phyloP scores from a whole-genome alignment of 2,329 filamentous ascomycete species.

The Xylaria arbuscula region DNA sequence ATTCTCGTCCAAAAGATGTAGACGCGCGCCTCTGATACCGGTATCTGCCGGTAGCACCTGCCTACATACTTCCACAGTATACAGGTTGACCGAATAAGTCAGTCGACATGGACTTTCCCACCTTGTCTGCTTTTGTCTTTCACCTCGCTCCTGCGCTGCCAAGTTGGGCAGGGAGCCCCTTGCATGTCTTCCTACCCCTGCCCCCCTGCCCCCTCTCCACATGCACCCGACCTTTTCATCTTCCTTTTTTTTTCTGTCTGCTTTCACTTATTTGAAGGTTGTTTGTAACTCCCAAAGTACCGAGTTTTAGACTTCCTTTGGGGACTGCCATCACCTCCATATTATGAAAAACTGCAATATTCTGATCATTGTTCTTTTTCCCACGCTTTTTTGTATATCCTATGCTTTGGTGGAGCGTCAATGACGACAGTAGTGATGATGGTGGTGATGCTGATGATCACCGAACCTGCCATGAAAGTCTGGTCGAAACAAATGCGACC shows the following conservation, averaged over 20 bases:
- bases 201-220: neutral
- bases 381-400: neutral
- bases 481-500: conserved; percentile 21
- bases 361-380: neutral
- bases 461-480: neutral
- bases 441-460: neutral
- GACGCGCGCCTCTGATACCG: conserved; percentile 37
- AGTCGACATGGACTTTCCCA: neutral
- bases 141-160: neutral
- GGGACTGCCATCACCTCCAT: too few relatives aligned
- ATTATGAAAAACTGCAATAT: neutral
- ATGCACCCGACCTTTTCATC: neutral
- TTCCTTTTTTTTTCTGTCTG: neutral
- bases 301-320: too few relatives aligned
- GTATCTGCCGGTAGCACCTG: neutral
- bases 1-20: conserved; percentile 17
- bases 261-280: neutral
- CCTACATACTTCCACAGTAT: neutral
- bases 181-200: neutral
- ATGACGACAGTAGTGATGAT: neutral
- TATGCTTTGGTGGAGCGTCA: neutral
- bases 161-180: neutral
- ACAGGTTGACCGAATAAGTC: neutral
- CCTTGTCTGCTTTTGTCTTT: conserved; percentile 28
- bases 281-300: too few relatives aligned